These are phyloP conservation scores for Harrya chromipes DNA, from an alignment of 768 basidiomycete genomes.

Conservation along the genomic window DNA sequence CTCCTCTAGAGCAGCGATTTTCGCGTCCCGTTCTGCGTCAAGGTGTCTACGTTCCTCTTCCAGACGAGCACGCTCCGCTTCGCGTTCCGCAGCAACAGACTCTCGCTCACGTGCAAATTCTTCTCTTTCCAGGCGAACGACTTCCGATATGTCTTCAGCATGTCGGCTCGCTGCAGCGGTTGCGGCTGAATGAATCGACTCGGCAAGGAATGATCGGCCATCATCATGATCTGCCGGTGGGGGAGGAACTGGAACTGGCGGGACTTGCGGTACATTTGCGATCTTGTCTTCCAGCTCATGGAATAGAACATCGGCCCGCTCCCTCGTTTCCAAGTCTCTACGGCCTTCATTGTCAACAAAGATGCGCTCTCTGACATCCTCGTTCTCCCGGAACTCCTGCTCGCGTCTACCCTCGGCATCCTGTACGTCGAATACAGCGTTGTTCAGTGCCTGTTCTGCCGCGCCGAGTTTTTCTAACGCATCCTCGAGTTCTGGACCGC, in stretches of 20 bases:
- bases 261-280: conserved; percentile 19
- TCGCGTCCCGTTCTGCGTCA: conserved; percentile 49
- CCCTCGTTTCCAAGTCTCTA: conserved; percentile 53
- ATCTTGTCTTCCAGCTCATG: conserved; percentile 29
- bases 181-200: conserved; percentile 41
- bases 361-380: conserved; percentile 59
- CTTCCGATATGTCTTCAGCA: conserved; percentile 56
- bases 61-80: conserved; percentile 44
- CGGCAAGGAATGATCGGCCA: conserved; percentile 34
- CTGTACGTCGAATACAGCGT: conserved; percentile 46
- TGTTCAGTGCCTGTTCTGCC: conserved; percentile 47
- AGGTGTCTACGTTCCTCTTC: conserved; percentile 47
- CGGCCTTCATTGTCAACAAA: conserved; percentile 60
- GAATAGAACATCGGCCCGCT: conserved; percentile 29
- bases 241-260: conserved; percentile 21
- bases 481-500: conserved; percentile 38
- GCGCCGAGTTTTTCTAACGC: conserved; percentile 56
- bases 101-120: conserved; percentile 56
- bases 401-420: conserved; percentile 67
- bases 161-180: conserved; percentile 56
- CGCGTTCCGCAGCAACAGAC: conserved; percentile 51
- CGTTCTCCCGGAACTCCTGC: conserved; percentile 56
- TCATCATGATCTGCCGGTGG: conserved; percentile 8
- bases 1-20: conserved; percentile 59
- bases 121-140: conserved; percentile 56